Conservation (phyloP, 805 yeast genomes). For the Ogataea pignaliae region DNA sequence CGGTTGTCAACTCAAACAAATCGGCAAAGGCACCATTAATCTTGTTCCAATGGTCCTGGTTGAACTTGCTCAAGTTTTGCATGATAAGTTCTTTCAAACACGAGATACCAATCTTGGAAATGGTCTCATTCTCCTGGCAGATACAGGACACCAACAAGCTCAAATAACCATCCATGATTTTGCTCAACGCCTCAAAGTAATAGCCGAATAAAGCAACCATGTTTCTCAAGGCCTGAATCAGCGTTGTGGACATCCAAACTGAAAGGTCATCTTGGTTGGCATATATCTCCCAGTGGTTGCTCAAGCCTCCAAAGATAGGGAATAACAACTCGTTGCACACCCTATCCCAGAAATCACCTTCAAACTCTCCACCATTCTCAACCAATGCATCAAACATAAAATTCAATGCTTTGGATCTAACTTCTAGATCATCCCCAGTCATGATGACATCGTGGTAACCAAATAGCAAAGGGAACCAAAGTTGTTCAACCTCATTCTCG, state of each 20-base stretch:
- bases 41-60: conserved; percentile 66
- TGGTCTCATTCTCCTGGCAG: conserved; percentile 95
- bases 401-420: conserved; percentile 81
- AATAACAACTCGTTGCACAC: conserved; percentile 74
- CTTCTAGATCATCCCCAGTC: conserved; percentile 93
- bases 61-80: conserved; percentile 68
- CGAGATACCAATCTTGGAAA: conserved; percentile 89
- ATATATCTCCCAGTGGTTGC: conserved; percentile 68
- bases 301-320: conserved; percentile 83
- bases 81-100: conserved; percentile 76
- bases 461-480: conserved; percentile 83
- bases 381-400: conserved; percentile 77
- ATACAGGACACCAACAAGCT: conserved; percentile 79
- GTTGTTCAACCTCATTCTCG: conserved; percentile 9
- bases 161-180: conserved; percentile 74
- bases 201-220: conserved; percentile 79
- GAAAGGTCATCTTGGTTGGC: conserved; percentile 80
- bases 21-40: conserved; percentile 60
- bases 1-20: conserved; percentile 79
- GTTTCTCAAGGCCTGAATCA: conserved; percentile 90
- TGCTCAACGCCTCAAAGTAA: conserved; percentile 72
- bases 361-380: conserved; percentile 74
- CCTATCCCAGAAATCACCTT: conserved; percentile 73
- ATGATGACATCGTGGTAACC: conserved; percentile 86
- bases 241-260: conserved; percentile 94